Evolutionary conservation across 768 basidiomycete species (phyloP).

Genomic region (Suillus lakei): DNA sequence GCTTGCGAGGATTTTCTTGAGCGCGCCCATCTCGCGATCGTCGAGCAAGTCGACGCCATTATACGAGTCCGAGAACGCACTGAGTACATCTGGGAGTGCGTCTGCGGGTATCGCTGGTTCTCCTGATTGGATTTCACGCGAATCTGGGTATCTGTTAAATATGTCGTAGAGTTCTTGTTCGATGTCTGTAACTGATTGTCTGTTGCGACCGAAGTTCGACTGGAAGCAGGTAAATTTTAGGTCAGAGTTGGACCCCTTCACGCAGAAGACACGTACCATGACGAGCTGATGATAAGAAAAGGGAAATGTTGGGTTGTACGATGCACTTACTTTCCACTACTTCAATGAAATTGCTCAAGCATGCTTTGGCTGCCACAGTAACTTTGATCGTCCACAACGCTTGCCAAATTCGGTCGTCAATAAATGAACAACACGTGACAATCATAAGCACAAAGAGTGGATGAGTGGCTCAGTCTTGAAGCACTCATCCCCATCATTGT

Average conservation of each 20-base stretch:
- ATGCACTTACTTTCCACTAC: constrained; percentile 7
- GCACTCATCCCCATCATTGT: background rate
- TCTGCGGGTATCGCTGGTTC: constrained; percentile 72
- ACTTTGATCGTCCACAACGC: constrained; percentile 15
- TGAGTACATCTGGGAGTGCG: constrained; percentile 72
- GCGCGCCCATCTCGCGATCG: constrained; percentile 62
- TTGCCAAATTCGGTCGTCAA: constrained; percentile 5
- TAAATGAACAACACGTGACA: constrained; percentile 8
- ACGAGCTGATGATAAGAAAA: background rate
- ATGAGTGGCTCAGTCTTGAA: background rate
- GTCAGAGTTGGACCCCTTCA: background rate
- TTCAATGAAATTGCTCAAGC: constrained; percentile 6
- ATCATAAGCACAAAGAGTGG: background rate
- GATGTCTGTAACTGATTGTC: constrained; percentile 74
- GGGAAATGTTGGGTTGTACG: background rate
- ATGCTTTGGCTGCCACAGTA: constrained; percentile 17
- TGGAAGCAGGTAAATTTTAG: constrained; percentile 13
- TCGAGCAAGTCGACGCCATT: constrained; percentile 67
- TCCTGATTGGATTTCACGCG: constrained; percentile 59
- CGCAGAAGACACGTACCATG: constrained; percentile 6
- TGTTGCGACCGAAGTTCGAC: constrained; percentile 57
- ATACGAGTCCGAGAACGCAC: constrained; percentile 62
- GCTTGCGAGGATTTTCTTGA: constrained; percentile 58
- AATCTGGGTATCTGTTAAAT: constrained; percentile 67
- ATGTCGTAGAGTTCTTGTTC: constrained; percentile 70